Evolutionary conservation across 768 basidiomycete species (phyloP).

Genomic region (Macrolepiota fuliginosa): DNA sequence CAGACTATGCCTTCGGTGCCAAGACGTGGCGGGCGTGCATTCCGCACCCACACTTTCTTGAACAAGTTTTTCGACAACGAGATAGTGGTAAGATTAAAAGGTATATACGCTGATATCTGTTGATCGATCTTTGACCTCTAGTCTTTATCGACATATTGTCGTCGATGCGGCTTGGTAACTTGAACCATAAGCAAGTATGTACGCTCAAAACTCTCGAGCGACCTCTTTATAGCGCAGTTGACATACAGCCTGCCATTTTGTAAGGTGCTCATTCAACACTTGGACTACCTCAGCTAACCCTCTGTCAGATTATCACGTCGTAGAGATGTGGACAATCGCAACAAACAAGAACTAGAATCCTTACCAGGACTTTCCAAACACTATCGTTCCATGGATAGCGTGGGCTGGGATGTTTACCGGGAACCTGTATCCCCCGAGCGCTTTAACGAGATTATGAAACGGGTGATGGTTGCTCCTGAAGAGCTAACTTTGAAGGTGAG

Average conservation of each 20-base stretch:
- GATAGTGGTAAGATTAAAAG: constrained; percentile 42
- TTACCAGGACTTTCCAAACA: constrained; percentile 35
- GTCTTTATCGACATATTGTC: constrained; percentile 85
- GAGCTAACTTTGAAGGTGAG: constrained; percentile 47
- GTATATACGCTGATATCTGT: background rate
- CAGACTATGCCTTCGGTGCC: constrained; percentile 63
- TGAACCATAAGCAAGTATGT: constrained; percentile 51
- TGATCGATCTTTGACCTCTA: constrained; percentile 20
- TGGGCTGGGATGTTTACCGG: constrained; percentile 37
- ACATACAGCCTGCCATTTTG: constrained; percentile 81
- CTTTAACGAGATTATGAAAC: constrained; percentile 38
- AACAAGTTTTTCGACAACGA: constrained; percentile 71
- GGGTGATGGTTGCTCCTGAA: constrained; percentile 43
- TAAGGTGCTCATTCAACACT: constrained; percentile 28
- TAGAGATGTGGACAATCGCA: constrained; percentile 74
- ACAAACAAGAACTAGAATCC: constrained; percentile 52
- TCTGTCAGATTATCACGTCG: constrained; percentile 67
- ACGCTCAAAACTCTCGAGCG: constrained; percentile 56
- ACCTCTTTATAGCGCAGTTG: constrained; percentile 55
- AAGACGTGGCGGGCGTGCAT: constrained; percentile 58
- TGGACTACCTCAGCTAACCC: background rate
- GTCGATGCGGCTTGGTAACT: constrained; percentile 76
- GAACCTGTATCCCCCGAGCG: constrained; percentile 26
- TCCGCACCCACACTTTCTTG: constrained; percentile 40
- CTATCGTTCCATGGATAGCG: constrained; percentile 44